These are phyloP conservation scores for Phytophthora pseudosyringae DNA, from an alignment of 352 stramenopile genomes.

Conservation along the genomic window DNA sequence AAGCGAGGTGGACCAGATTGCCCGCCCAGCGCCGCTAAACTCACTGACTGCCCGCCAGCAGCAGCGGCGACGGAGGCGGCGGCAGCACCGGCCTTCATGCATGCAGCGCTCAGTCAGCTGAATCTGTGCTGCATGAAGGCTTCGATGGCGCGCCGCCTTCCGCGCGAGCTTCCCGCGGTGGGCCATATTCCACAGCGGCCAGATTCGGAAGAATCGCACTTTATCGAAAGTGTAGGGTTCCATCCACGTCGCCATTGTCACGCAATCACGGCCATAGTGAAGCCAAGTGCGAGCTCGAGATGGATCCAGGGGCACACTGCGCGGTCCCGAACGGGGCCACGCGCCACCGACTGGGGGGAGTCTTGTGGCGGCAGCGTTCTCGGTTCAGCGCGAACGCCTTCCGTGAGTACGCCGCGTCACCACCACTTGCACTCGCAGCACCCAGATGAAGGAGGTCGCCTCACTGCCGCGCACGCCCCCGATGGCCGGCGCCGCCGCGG, in stretches of 20 bases:
- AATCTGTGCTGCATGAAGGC: not conserved
- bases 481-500: slow-evolving; percentile 23
- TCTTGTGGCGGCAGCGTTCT: too few relatives aligned
- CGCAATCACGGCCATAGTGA: slow-evolving; percentile 20
- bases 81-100: not conserved
- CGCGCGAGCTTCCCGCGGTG: not conserved
- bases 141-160: too few relatives aligned
- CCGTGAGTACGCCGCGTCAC: slow-evolving; percentile 42
- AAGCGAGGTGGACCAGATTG: slow-evolving; percentile 12
- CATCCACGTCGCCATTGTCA: slow-evolving; percentile 23
- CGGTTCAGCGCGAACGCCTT: slow-evolving; percentile 20
- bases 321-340: not conserved
- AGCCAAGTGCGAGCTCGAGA: slow-evolving; percentile 7
- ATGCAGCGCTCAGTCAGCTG: too few relatives aligned
- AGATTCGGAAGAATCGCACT: not conserved
- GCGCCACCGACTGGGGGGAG: slow-evolving; percentile 2
- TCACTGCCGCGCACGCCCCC: slow-evolving; percentile 34
- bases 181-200: too few relatives aligned
- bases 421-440: slow-evolving; percentile 16
- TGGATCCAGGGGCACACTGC: slow-evolving; percentile 7
- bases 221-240: not conserved
- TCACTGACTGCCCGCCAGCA: not conserved
- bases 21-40: not conserved
- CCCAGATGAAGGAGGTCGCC: slow-evolving; percentile 33
- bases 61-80: not conserved